Conservation (phyloP, 257 asterid genomes). For the Parsonsia alboflavescens region DNA sequence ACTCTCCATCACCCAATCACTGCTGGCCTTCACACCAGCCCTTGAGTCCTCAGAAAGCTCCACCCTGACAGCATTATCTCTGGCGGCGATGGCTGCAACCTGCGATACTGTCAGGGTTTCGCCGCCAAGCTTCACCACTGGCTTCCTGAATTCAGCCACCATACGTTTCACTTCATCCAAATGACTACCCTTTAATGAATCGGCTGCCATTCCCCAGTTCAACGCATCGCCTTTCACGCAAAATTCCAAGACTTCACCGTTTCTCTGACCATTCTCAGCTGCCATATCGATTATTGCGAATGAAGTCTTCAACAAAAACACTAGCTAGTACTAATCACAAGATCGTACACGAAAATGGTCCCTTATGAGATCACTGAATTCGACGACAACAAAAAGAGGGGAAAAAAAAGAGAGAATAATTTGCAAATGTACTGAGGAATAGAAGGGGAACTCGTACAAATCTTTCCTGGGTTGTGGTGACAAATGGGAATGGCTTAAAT, state of each 20-base stretch:
- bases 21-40: constrained; percentile 87
- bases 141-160: constrained; percentile 78
- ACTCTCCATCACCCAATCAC: constrained; percentile 94
- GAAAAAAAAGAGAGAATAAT: not conserved
- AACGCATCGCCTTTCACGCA: constrained; percentile 65
- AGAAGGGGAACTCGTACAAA: not conserved
- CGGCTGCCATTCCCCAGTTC: constrained; percentile 89
- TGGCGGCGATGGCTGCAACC: constrained; percentile 78
- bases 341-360: no score
- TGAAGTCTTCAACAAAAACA: no score
- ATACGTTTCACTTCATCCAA: constrained; percentile 75
- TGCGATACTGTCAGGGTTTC: constrained; percentile 65
- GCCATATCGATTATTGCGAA: no score
- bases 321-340: no score
- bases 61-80: constrained; percentile 53
- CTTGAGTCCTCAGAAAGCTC: constrained; percentile 75
- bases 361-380: no score
- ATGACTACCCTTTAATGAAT: constrained; percentile 71
- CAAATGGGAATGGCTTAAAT: constrained; percentile 34
- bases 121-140: constrained; percentile 77
- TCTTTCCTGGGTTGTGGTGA: constrained; percentile 15
- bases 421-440: no score
- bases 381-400: not conserved
- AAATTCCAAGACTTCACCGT: constrained; percentile 26
- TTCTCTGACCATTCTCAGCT: constrained; percentile 33